Base-by-base conservation (phyloP, 1,139 yeast species). In the Kodamaea fungicola region DNA sequence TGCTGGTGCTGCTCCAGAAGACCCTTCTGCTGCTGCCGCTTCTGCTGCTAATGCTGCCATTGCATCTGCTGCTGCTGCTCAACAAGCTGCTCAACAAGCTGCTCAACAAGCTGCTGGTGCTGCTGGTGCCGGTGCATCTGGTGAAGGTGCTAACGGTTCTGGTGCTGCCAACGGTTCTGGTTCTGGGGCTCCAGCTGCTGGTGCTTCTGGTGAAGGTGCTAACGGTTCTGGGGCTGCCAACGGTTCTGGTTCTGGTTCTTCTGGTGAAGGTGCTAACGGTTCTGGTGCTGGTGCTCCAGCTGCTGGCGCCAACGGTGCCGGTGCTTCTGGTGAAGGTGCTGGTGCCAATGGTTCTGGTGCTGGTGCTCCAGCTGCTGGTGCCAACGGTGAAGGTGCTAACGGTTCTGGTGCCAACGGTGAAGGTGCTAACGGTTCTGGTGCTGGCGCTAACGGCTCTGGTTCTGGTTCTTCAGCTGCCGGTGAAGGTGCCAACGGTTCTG, bases 1-100 rank as follows among this genome's bases (percentile, higher is more conserved):
- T 21, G 36, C 22, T 26, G 22, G 31, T 24, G 33, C 24, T 30
- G 12, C 22, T 8, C 33, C 13, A 7, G 40, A 33, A 32, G 33
- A 34, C 19, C 24, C 40, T 26, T 10, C 27, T 7, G 38, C 28
- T 23, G 36, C 37, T 9, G 39, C 39, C 13, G 29, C 27, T 28
- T 41, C 41, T 32, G 37, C 35, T 26, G 39, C 39, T 13, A 33
- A 24, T 24, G 32, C 26, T 22, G 25, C 27, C 22, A 34, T 37
- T 12, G 30, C 35, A 12, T 34, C 37, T 22, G 29, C 34, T 21
- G 34, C 31, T 28, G 31, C 34, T 27, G 13, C 22, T 5, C 37
- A 28, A 30, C 26, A 30, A 12, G 21, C 33, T 23, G 39, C 19
- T 10, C 21, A 22, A 23, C 22, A 30, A 28, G 39, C 30, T 29